Conservation (phyloP, 108 stramenopile genomes). For the Aurantiochytrium sp. region DNA sequence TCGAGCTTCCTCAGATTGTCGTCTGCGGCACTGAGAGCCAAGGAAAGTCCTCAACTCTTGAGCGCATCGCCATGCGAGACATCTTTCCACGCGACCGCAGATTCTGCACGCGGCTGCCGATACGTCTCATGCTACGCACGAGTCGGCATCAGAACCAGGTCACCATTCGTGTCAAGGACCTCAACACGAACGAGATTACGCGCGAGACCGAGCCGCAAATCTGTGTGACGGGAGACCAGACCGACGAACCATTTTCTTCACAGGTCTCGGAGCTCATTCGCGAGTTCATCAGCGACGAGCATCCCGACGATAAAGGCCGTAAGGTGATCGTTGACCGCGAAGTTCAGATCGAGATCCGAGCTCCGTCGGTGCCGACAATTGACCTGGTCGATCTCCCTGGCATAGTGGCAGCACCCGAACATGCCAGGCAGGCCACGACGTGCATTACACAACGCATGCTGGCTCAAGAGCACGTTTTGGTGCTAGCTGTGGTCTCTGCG, state of each 20-base stretch:
- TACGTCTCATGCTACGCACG: not conserved
- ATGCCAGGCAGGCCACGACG: not conserved
- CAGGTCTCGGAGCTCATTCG: not conserved
- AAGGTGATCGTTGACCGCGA: not conserved
- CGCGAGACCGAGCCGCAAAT: not conserved
- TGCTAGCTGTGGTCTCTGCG: not conserved
- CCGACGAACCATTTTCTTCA: not conserved
- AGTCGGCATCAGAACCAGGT: not conserved
- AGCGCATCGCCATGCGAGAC: constrained; percentile 12
- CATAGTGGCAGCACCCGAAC: not conserved
- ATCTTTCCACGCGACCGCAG: not conserved
- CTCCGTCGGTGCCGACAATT: not conserved
- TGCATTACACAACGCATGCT: not conserved
- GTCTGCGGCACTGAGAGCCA: constrained; percentile 9
- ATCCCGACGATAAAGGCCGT: not conserved
- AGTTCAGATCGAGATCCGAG: not conserved
- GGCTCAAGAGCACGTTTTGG: not conserved
- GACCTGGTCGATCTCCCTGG: not conserved
- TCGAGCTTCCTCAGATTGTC: not conserved
- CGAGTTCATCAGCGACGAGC: not conserved
- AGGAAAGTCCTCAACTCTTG: not conserved
- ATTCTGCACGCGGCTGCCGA: not conserved
- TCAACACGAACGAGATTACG: not conserved
- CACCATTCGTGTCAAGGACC: not conserved
- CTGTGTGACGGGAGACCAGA: not conserved